Conservation (phyloP, 2,329 filamentous ascomycete species). For the Meredithiella fracta region DNA sequence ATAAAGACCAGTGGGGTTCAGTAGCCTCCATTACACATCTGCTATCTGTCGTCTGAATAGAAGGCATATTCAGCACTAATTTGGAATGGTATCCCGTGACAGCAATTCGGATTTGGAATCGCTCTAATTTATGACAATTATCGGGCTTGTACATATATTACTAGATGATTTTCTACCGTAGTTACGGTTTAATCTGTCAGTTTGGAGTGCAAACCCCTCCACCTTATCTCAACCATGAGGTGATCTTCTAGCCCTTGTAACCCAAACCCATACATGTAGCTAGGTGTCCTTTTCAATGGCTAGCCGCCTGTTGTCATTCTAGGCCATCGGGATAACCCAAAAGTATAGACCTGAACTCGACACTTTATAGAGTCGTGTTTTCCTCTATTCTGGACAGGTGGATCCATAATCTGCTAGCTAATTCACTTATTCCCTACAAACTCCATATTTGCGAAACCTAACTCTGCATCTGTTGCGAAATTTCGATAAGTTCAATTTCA, state of each 20-base stretch:
- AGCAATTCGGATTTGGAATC: too few species aligned
- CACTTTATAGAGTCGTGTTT: conserved; percentile 1
- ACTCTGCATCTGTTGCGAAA: neutral
- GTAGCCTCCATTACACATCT: too few species aligned
- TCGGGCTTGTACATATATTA: too few species aligned
- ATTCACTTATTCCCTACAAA: conserved; percentile 10
- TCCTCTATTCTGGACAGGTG: neutral
- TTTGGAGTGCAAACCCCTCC: neutral
- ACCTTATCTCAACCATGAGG: neutral
- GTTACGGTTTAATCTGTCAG: too few species aligned
- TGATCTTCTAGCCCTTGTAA: neutral
- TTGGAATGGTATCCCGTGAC: too few species aligned
- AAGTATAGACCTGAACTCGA: neutral
- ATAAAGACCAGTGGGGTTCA: too few species aligned
- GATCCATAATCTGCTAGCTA: conserved; percentile 13
- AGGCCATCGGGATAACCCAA: neutral
- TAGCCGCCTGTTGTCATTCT: conserved; percentile 1
- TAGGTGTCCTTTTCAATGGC: conserved; percentile 3
- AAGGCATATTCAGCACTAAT: too few species aligned
- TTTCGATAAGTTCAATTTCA: neutral
- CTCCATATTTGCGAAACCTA: conserved; percentile 11
- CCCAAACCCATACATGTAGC: neutral
- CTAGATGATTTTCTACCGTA: too few species aligned
- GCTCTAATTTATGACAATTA: too few species aligned
- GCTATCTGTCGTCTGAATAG: too few species aligned